A percentile compares a stretch with the other conserved stretches of the same genome.
Conservation (phyloP, 345 rosid species). For the Iberis pinnata region DNA sequence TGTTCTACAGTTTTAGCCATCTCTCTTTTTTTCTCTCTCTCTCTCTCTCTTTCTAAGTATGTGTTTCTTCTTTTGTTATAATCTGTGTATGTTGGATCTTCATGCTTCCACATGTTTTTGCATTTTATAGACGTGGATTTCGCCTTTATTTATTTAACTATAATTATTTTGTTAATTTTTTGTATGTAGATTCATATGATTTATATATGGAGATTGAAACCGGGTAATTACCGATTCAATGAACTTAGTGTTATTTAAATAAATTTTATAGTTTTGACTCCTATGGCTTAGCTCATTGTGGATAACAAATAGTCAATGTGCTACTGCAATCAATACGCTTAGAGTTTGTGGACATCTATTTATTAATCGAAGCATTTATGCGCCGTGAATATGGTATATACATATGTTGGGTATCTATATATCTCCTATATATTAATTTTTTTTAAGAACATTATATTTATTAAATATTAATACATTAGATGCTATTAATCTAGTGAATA, state of each 20-base stretch:
- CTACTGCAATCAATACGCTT: conserved; percentile 3
- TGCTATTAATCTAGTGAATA: too few species aligned
- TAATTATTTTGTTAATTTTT: background rate
- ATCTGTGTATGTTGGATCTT: conserved; percentile 15
- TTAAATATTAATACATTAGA: too few species aligned
- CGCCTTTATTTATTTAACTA: background rate
- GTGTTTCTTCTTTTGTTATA: conserved; percentile 1
- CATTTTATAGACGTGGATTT: conserved; percentile 29
- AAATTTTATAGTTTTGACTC: conserved; percentile 12
- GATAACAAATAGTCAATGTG: conserved; percentile 10
- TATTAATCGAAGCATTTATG: conserved; percentile 13
- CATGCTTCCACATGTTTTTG: conserved; percentile 27
- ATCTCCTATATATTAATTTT: too few species aligned
- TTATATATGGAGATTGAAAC: background rate
- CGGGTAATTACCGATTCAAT: conserved; percentile 21
- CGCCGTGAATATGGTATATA: conserved; percentile 12
- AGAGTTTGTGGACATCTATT: background rate
- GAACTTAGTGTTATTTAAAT: conserved; percentile 7
- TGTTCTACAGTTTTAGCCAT: conserved; percentile 40
- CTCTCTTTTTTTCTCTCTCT: background rate
- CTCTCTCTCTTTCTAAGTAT: background rate
- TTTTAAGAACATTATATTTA: too few species aligned
- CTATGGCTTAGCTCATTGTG: too few species aligned
- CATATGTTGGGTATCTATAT: too few species aligned
- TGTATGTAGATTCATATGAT: background rate